Evolutionary conservation across 2,329 filamentous ascomycete species (phyloP).

Genomic region (Xylaria sp.): DNA sequence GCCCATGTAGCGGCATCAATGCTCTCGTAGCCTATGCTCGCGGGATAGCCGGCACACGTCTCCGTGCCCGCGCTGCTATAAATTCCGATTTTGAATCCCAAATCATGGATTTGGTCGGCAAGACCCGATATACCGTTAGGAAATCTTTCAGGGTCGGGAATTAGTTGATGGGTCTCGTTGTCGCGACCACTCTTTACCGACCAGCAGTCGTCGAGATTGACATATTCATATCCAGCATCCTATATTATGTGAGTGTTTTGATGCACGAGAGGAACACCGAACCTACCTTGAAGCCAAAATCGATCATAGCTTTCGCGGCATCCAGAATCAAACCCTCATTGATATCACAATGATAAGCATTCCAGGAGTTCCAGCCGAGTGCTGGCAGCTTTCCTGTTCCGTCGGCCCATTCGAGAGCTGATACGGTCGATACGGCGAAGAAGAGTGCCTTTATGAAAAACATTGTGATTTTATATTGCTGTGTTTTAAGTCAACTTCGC

Average conservation of each 20-base stretch:
- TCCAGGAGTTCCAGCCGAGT: conserved; percentile 64
- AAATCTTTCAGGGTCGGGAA: conserved; percentile 62
- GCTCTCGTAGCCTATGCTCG: conserved; percentile 64
- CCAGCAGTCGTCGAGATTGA: conserved; percentile 73
- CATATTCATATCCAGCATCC: conserved; percentile 65
- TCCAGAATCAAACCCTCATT: conserved; percentile 59
- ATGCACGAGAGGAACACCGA: background rate
- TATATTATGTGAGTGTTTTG: conserved; percentile 44
- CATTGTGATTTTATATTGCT: background rate
- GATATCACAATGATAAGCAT: conserved; percentile 62
- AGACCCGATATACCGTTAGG: conserved; percentile 66
- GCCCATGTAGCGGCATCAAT: conserved; percentile 68
- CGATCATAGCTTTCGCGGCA: conserved; percentile 51
- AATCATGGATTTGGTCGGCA: conserved; percentile 62
- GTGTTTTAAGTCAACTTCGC: background rate
- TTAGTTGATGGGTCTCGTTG: conserved; percentile 54
- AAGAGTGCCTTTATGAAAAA: conserved; percentile 16
- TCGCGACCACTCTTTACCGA: conserved; percentile 56
- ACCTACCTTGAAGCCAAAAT: conserved; percentile 56
- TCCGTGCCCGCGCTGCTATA: conserved; percentile 65
- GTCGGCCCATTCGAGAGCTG: conserved; percentile 34
- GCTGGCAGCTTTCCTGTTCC: conserved; percentile 49
- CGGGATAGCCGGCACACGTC: conserved; percentile 68
- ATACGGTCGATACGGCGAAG: conserved; percentile 21
- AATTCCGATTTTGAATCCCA: conserved; percentile 71